A percentile compares a stretch with the other conserved stretches of the same genome.
These are phyloP conservation scores for Rosellinia necatrix DNA, from an alignment of 2,329 filamentous ascomycete genomes.

Conservation along the genomic window DNA sequence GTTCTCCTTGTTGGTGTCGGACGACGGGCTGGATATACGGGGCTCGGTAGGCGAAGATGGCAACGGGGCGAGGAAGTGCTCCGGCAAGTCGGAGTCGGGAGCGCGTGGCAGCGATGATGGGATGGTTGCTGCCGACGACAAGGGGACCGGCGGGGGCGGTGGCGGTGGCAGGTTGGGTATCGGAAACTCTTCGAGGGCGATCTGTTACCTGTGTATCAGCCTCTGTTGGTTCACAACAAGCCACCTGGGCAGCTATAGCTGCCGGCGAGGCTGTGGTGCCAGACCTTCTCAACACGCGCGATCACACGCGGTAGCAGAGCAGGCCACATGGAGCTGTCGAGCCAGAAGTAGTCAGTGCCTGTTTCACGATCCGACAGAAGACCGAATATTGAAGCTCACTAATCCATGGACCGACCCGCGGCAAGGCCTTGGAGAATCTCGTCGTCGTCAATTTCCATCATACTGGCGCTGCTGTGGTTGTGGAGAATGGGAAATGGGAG, in stretches of 20 bases:
- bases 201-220: slow-evolving; percentile 53
- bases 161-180: slow-evolving; percentile 63
- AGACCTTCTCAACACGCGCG: slow-evolving; percentile 56
- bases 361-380: not conserved
- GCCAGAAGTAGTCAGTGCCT: slow-evolving; percentile 31
- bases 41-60: slow-evolving; percentile 51
- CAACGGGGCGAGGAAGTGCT: slow-evolving; percentile 51
- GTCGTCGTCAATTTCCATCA: slow-evolving; percentile 63
- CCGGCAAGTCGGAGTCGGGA: slow-evolving; percentile 42
- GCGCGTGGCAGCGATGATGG: slow-evolving; percentile 43
- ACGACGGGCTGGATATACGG: slow-evolving; percentile 47
- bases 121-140: slow-evolving; percentile 28
- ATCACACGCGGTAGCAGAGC: slow-evolving; percentile 44
- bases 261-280: slow-evolving; percentile 30
- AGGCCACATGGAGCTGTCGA: slow-evolving; percentile 45
- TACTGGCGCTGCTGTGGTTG: slow-evolving; percentile 25
- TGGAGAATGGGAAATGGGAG: not conserved
- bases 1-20: slow-evolving; percentile 70
- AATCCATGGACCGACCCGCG: slow-evolving; percentile 57
- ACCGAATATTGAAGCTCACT: slow-evolving; percentile 48
- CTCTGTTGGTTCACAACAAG: not conserved
- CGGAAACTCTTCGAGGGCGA: slow-evolving; percentile 75
- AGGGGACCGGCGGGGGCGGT: slow-evolving; percentile 22
- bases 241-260: not conserved
- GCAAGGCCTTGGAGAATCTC: slow-evolving; percentile 55